A percentile compares a stretch with the other conserved stretches of the same genome.
Conservation (phyloP, 306 rosid species). For the Pachyrhizus erosus region DNA sequence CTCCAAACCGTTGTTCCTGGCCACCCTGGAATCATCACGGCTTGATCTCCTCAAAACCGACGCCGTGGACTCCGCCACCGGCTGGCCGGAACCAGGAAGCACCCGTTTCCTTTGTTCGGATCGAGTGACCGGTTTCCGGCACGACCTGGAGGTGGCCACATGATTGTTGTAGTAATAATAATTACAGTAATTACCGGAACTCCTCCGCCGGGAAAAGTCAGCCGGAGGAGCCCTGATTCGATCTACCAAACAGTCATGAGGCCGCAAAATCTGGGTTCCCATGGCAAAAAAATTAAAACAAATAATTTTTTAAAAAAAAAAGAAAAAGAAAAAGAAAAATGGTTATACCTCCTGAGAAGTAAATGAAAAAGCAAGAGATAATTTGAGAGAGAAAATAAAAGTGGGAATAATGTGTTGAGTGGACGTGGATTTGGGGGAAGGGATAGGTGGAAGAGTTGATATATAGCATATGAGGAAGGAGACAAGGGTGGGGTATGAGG, state of each 20-base stretch:
- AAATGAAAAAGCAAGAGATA: neutral
- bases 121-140: constrained; percentile 52
- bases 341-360: constrained; percentile 8
- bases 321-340: neutral
- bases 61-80: constrained; percentile 20
- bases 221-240: constrained; percentile 51
- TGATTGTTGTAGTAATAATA: constrained; percentile 27
- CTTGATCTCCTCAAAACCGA: constrained; percentile 51
- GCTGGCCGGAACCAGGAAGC: neutral
- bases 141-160: constrained; percentile 46
- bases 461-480: constrained; percentile 37
- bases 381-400: neutral
- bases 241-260: constrained; percentile 69
- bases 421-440: neutral
- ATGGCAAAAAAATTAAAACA: constrained; percentile 31
- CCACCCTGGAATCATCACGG: constrained; percentile 52
- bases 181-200: constrained; percentile 34
- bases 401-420: neutral
- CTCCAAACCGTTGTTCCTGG: constrained; percentile 50
- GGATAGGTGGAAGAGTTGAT: neutral
- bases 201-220: constrained; percentile 55
- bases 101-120: constrained; percentile 52
- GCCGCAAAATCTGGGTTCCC: constrained; percentile 83
- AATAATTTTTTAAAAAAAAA: neutral
- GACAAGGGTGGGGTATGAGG: constrained; percentile 36